Evolutionary conservation across 2,329 filamentous ascomycete genomes (phyloP).

Genomic region (Thermoascus crustaceus): DNA sequence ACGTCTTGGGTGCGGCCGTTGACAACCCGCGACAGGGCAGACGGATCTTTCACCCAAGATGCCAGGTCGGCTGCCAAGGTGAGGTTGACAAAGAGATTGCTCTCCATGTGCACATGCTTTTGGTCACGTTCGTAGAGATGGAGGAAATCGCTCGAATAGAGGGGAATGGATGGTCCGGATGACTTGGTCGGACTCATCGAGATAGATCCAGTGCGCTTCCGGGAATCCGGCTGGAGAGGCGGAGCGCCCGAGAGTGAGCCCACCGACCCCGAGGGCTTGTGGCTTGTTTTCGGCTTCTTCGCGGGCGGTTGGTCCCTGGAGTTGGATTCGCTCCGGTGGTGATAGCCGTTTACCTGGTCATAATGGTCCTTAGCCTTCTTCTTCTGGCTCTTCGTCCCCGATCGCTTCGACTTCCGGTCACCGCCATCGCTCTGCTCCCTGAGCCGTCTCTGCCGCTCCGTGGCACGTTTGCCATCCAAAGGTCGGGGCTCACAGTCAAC

Average conservation of each 20-base stretch:
- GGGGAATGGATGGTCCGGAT: conserved; percentile 53
- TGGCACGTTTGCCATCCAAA: conserved; percentile 66
- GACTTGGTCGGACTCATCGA: conserved; percentile 65
- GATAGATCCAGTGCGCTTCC: conserved; percentile 56
- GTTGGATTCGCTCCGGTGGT: conserved; percentile 50
- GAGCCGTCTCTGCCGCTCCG: conserved; percentile 59
- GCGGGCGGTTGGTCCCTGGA: conserved; percentile 47
- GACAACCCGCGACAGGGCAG: conserved; percentile 59
- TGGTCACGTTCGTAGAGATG: conserved; percentile 61
- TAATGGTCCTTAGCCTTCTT: conserved; percentile 73
- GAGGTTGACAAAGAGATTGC: conserved; percentile 72
- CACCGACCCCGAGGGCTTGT: conserved; percentile 69
- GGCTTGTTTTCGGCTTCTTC: conserved; percentile 75
- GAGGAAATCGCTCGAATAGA: conserved; percentile 68
- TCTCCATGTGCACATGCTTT: conserved; percentile 51
- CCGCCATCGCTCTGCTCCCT: conserved; percentile 51
- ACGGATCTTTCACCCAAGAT: conserved; percentile 68
- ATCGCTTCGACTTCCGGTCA: conserved; percentile 67
- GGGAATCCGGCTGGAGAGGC: conserved; percentile 53
- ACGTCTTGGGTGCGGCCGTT: conserved; percentile 60
- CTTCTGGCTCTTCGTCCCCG: conserved; percentile 72
- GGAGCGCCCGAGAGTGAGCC: conserved; percentile 60
- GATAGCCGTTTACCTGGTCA: conserved; percentile 59
- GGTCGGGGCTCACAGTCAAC: conserved; percentile 74
- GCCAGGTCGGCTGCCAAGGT: conserved; percentile 66